Conservation (phyloP, 192 early-diverging fungal species). For the Spinellus fusiger region DNA sequence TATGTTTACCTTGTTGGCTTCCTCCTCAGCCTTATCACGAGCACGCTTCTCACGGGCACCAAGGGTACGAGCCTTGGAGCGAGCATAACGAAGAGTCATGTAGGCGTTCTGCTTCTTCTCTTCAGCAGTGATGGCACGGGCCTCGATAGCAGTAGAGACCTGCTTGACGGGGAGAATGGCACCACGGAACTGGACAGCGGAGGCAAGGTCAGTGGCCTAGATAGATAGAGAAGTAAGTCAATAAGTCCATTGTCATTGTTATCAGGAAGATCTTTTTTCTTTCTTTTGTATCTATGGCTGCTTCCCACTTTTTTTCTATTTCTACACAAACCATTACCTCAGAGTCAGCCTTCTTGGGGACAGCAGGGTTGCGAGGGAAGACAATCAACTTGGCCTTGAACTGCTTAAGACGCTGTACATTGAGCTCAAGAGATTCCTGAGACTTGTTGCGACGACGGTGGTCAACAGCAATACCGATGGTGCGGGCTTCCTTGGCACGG, state of each 20-base stretch:
- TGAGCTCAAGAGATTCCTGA: slow-evolving; percentile 86
- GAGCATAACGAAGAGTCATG: slow-evolving; percentile 72
- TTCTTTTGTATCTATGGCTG: no score
- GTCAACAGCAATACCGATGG: slow-evolving; percentile 96
- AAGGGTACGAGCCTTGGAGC: slow-evolving; percentile 66
- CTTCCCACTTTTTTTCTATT: background rate
- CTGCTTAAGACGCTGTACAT: slow-evolving; percentile 90
- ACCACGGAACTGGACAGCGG: slow-evolving; percentile 61
- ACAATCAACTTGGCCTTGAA: slow-evolving; percentile 95
- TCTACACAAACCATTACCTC: slow-evolving; percentile 28
- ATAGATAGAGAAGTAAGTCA: background rate
- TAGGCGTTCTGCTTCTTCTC: slow-evolving; percentile 57
- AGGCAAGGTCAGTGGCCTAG: slow-evolving; percentile 42
- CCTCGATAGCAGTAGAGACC: slow-evolving; percentile 37
- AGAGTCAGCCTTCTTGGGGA: slow-evolving; percentile 77
- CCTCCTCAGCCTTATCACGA: slow-evolving; percentile 78
- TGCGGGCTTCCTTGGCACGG: slow-evolving; percentile 85
- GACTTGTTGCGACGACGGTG: slow-evolving; percentile 95
- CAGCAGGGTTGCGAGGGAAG: slow-evolving; percentile 91
- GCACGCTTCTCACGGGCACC: slow-evolving; percentile 75
- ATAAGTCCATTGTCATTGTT: background rate
- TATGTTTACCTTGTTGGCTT: slow-evolving; percentile 67
- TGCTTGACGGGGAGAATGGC: slow-evolving; percentile 67
- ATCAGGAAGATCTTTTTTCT: no score
- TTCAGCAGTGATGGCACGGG: slow-evolving; percentile 51